Percentiles rank a stretch among this genome's conserved stretches.
These are phyloP conservation scores for Metschnikowia borealis DNA, from an alignment of 805 yeast genomes.

Conservation along the genomic window DNA sequence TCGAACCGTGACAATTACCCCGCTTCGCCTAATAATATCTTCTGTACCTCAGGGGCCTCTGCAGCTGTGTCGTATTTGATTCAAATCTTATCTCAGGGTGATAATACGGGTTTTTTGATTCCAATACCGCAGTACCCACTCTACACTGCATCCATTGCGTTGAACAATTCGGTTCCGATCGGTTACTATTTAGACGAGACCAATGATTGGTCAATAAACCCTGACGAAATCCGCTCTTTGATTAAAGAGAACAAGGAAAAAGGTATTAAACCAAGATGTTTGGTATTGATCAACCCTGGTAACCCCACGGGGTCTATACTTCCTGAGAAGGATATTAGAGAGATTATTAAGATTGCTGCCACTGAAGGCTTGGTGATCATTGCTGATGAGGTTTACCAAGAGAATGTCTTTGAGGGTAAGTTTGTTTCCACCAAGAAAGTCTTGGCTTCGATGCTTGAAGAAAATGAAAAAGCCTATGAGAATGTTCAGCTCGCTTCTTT, in stretches of 20 bases:
- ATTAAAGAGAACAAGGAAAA: constrained; percentile 45
- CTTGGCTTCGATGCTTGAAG: constrained; percentile 55
- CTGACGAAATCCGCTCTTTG: constrained; percentile 55
- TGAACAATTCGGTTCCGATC: constrained; percentile 76
- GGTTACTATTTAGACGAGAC: constrained; percentile 85
- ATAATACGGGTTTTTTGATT: constrained; percentile 72
- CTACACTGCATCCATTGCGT: constrained; percentile 89
- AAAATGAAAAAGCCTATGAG: constrained; percentile 52
- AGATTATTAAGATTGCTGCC: constrained; percentile 76
- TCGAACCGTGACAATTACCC: constrained; percentile 66
- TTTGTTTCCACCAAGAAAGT: constrained; percentile 84
- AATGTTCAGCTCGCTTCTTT: constrained; percentile 86
- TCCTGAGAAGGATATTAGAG: constrained; percentile 58
- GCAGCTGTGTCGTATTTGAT: constrained; percentile 82
- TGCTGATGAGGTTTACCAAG: constrained; percentile 98
- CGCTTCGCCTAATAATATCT: constrained; percentile 69
- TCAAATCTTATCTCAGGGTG: constrained; percentile 64
- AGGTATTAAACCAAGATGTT: constrained; percentile 64
- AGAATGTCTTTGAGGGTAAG: constrained; percentile 77
- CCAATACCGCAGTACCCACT: constrained; percentile 99
- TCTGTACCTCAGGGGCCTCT: constrained; percentile 91
- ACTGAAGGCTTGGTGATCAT: constrained; percentile 78
- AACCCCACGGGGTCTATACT: constrained; percentile 95
- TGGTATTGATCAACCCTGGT: constrained; percentile 96
- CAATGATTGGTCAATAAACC: constrained; percentile 78